Percentiles rank a stretch among this genome's conserved stretches.
phyloP scores from a whole-genome alignment of 345 rosid species.

The Salix suchowensis region DNA sequence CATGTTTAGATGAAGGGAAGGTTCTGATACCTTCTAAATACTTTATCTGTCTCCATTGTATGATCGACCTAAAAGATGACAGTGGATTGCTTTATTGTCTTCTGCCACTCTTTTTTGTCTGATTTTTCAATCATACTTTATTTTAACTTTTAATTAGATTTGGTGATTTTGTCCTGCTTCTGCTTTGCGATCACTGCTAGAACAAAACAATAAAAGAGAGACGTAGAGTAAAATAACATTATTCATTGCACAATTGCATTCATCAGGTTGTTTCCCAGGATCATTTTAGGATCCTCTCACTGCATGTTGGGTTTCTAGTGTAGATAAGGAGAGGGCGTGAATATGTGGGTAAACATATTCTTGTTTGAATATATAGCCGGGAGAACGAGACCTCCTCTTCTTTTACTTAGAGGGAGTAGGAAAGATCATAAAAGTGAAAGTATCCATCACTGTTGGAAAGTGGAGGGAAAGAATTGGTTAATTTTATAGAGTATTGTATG shows the following conservation, averaged over 20 bases:
- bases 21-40: slow-evolving; percentile 16
- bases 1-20: slow-evolving; percentile 79
- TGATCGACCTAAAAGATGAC: neutral
- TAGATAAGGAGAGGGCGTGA: neutral
- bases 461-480: neutral
- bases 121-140: neutral
- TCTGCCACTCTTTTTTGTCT: neutral
- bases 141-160: neutral
- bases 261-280: too few relatives aligned
- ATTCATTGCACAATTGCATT: too few relatives aligned
- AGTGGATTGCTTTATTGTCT: neutral
- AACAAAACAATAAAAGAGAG: too few relatives aligned
- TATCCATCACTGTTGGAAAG: neutral
- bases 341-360: neutral
- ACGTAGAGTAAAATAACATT: too few relatives aligned
- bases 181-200: too few relatives aligned
- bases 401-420: neutral
- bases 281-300: too few relatives aligned
- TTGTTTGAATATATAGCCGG: neutral
- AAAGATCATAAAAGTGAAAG: neutral
- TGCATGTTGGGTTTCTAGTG: neutral
- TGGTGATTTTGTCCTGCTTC: too few relatives aligned
- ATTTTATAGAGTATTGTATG: neutral
- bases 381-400: neutral
- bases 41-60: neutral